Evolutionary conservation across 2,329 filamentous ascomycete genomes (phyloP).

Genomic region (Penicillium palitans): DNA sequence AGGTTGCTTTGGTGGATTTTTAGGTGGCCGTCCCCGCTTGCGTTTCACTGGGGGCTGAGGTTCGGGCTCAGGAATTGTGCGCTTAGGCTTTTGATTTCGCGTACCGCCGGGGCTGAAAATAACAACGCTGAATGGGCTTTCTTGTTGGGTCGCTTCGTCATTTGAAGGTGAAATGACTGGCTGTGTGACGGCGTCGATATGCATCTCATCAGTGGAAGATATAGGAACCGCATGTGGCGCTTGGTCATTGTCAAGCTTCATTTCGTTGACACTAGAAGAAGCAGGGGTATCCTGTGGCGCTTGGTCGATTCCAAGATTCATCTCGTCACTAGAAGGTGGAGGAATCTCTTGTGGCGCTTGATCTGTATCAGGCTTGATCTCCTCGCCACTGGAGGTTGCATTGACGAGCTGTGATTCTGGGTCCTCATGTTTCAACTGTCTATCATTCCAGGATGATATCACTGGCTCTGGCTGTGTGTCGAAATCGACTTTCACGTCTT

Average conservation of each 20-base stretch:
- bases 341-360: background rate
- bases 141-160: background rate
- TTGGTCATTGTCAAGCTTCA: background rate
- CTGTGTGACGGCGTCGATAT: background rate
- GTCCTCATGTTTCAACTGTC: background rate
- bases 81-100: constrained; percentile 11
- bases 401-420: background rate
- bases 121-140: constrained; percentile 14
- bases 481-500: background rate
- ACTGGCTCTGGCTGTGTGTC: background rate
- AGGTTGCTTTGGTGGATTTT: background rate
- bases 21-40: constrained; percentile 14
- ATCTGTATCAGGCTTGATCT: background rate
- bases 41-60: constrained; percentile 22
- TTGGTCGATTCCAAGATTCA: background rate
- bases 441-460: background rate
- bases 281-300: background rate
- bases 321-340: background rate
- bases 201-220: background rate
- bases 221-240: background rate
- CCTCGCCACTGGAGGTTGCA: background rate
- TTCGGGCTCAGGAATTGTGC: constrained; percentile 12
- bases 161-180: background rate
- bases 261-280: background rate
- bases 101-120: constrained; percentile 12